Base-by-base conservation (phyloP, 2,329 filamentous ascomycete species). In the Paecilomyces sp. region DNA sequence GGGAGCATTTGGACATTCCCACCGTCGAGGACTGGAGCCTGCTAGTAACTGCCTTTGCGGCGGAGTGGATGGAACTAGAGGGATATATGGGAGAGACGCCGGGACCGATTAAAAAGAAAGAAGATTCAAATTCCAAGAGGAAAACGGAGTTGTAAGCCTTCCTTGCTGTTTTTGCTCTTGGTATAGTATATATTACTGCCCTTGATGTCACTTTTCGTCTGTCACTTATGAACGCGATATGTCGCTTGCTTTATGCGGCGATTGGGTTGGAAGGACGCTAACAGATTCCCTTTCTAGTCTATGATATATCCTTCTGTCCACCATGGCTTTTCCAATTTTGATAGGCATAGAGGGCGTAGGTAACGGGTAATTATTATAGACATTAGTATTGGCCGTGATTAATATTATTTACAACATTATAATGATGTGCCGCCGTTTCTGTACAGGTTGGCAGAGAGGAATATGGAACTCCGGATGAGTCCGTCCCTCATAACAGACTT, bases 51-150 rank as follows among this genome's bases (percentile, higher is more conserved):
- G 92, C 87, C 0, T 99, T 97, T 77, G 84, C 87, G 34, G 88
- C 90, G 0, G 93, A 97, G 75, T 97, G 92, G 92, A 85, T 97
- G 84, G 92, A 96, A 65, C 75, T 97, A 62, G 86, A 88, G 63
- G 84, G 80, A 1, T 82, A 75, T 61, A 73, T 86, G 57, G 22
- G 34, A 50, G 51, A 54, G n/a, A 12, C 33, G 57, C 61, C 12
- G 60, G 62, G 31, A 58, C 62, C 3, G 30, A 51, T 25, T 60
- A 61, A 33, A 59, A 50, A 58, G 51, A 57, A 47, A 8, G 9
- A 9, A 22, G n/a, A 47, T 47, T 7, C 41, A 9, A 18, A 47
- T 47, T 7, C 41, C 41, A 61, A 31, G 53, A 64, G 62, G 54
- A 77, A 76, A 63, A 74, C 73, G 56, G 75, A 77, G 66, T 67